Base-by-base conservation (phyloP, 257 asterid genomes). In the Gentiana macrophylla region DNA sequence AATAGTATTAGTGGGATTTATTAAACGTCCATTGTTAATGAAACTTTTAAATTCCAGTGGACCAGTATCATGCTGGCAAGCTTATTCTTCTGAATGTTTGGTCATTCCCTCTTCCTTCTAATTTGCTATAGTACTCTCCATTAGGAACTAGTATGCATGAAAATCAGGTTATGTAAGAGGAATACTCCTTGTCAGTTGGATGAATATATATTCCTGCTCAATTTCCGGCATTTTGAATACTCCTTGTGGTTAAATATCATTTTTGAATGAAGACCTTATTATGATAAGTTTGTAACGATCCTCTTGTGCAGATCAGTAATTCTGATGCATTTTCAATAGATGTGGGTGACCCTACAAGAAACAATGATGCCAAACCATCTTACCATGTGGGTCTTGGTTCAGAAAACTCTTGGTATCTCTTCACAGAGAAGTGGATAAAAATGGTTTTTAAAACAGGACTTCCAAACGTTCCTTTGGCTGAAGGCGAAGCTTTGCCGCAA, bases 361-460 rank as follows among this genome's bases (percentile, higher is more conserved):
- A 67, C 59, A 66, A 70, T 62, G 71, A 72, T 55, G 62, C 62
- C 34, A 62, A 69, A 66, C 94, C 83, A 62, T 84, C 90, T 50
- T 92, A 87, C 75, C 86, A 92, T 55, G 81, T 88, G 63, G 97
- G 97, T 59, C 91, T 92, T 35, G 86, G 98, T 74, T 92, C 98
- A 55, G 98, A 92, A 75, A 92, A 92, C 67, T 87, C 97, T 35
- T 92, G 98, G 98, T 84, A 87, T 75, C 93, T 92, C 75, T 92
- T 92, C 72, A 92, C 98, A 1, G 95, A 88, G 79, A 92, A 79
- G 84, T 92, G 97, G 97, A 83, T 92, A 59, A 77, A 70, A 81
- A 68, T 80, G 57, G 73, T 92, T 60, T 92, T 87, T 58, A 88
- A 67, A 74, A 71, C 83, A 59, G 95, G 97, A 57, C 83, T 91